Base-by-base conservation (phyloP, 2,329 filamentous ascomycete species). In the Phialemonium atrogriseum region DNA sequence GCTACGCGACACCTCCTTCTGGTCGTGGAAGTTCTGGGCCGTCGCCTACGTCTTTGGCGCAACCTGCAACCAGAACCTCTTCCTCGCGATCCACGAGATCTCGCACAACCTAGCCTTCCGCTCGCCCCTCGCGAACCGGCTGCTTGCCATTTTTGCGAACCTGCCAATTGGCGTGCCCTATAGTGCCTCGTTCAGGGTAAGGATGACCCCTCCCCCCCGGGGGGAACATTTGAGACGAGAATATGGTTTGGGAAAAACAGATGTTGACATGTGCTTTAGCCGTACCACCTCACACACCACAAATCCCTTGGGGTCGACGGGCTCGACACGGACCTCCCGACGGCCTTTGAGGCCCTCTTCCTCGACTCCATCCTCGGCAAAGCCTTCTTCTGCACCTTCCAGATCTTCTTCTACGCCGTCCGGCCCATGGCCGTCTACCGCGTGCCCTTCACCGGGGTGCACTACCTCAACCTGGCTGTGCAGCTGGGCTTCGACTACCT, bases 341-440 rank as follows among this genome's bases (percentile, higher is more conserved):
- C 91, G 12, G 77, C 84, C 29, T 60, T 95, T 30, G 91, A 98
- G 65, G 89, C 87, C 41, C 62, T 94, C 53, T 82, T 98, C 56
- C 80, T 98, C 49, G 84, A 98, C 66, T 95, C 87, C 7, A 80
- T 98, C 47, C 75, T 89, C 12, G 91, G 91, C 56, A 98, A 98
- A 64, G 81, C 91, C 44, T 98, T 98, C 68, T 98, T 98, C 73
- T 89, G 84, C 65, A 98, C 91, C 45, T 98, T 95, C 66, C 91
- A 98, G 62, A 95, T 98, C 58, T 74, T 98, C 55, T 98, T 98
- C 73, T 98, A 98, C 66, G 91, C 91, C 49, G 61, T 98, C 30
- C 84, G 91, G 11, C 91, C 91, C 39, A 94, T 96, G 82, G 80
- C 88, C 61, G 74, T 98, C 47, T 94, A 94, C 71, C 75, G 77